phyloP scores from a whole-genome alignment of 2,329 filamentous ascomycete genomes.

The Xylaria multiplex region DNA sequence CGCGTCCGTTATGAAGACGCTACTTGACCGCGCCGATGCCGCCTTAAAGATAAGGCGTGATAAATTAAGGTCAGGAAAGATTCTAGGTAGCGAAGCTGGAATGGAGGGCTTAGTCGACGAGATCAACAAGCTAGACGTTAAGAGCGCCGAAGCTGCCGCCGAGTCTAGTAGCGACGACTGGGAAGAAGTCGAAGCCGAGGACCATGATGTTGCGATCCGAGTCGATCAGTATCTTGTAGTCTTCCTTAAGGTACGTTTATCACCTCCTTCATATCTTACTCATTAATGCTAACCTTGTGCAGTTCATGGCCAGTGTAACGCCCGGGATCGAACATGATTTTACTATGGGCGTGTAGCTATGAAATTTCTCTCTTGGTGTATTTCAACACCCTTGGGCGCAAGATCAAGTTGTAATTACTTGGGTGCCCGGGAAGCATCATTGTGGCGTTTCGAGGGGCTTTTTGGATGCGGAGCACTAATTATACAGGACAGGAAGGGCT shows the following conservation, averaged over 20 bases:
- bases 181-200: conserved; percentile 74
- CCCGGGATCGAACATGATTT: conserved; percentile 98
- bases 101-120: conserved; percentile 90
- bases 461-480: conserved; percentile 38
- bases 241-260: conserved; percentile 76
- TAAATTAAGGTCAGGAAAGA: conserved; percentile 74
- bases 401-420: conserved; percentile 15
- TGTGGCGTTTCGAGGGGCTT: conserved; percentile 32
- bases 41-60: conserved; percentile 88
- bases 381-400: not conserved
- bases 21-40: conserved; percentile 93
- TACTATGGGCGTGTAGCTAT: conserved; percentile 84
- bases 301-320: conserved; percentile 88
- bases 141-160: conserved; percentile 61
- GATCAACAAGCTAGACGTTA: conserved; percentile 71
- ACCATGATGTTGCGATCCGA: conserved; percentile 79
- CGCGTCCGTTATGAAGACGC: conserved; percentile 96
- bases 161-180: conserved; percentile 68
- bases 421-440: conserved; percentile 34
- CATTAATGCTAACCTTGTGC: conserved; percentile 42
- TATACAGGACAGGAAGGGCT: conserved; percentile 32
- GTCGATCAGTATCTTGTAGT: conserved; percentile 92
- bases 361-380: conserved; percentile 26
- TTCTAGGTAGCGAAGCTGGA: conserved; percentile 62
- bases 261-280: not conserved